Conservation (phyloP, 2,329 filamentous ascomycete species). For the Aureobasidium sp. region DNA sequence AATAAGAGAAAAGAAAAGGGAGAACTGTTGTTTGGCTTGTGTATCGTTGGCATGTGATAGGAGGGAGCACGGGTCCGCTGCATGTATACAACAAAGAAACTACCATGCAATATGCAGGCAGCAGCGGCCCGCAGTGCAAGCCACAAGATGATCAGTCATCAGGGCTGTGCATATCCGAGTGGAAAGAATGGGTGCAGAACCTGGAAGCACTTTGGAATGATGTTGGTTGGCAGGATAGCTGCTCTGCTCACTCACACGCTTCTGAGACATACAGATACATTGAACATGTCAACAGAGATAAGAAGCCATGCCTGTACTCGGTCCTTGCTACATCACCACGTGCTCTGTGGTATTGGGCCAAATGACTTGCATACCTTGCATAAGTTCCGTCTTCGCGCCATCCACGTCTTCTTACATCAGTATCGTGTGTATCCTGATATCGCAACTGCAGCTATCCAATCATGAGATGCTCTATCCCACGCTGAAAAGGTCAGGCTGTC, state of each 20-base stretch:
- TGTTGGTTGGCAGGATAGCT: not conserved
- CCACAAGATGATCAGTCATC: not conserved
- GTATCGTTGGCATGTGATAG: not conserved
- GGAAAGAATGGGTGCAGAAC: not conserved
- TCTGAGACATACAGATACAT: not conserved
- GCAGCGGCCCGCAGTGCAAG: slow-evolving; percentile 1
- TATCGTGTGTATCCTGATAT: not conserved
- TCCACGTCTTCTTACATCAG: not conserved
- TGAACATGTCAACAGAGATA: not conserved
- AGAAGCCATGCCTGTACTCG: not conserved
- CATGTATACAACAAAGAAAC: not conserved
- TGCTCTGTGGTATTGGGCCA: not conserved
- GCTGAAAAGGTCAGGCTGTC: too few relatives aligned
- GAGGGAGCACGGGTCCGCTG: not conserved
- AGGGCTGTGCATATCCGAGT: not conserved
- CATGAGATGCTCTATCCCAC: not conserved
- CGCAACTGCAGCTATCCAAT: not conserved
- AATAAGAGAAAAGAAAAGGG: not conserved
- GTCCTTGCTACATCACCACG: not conserved
- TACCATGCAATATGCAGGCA: not conserved
- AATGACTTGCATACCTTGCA: not conserved
- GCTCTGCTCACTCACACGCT: not conserved
- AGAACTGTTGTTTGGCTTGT: not conserved
- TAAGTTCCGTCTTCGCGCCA: not conserved
- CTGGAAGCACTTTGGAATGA: not conserved